A percentile compares a stretch with the other conserved stretches of the same genome.
Evolutionary conservation across 129 eudicot species (phyloP).

Genomic region (carrot (Daucus carota)): DH1_v3.0 NC_030385.2:607501-608000

Average conservation of each 20-base stretch:
- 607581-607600: background rate
- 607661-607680: background rate
- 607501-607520: conserved; percentile 94
- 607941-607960: background rate
- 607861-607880: background rate
- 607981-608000: background rate
- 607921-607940: background rate
- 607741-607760: background rate
- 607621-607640: background rate
- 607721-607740: too few species aligned
- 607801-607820: background rate
- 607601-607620: background rate
- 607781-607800: background rate
- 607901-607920: background rate
- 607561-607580: conserved; percentile 7
- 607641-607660: background rate
- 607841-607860: background rate
- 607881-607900: background rate
- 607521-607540: conserved; percentile 35
- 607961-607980: background rate
- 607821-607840: background rate
- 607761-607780: background rate
- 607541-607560: conserved; percentile 11
- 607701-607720: too few species aligned
- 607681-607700: background rate